phyloP scores from a whole-genome alignment of 495 filamentous ascomycete species.

The Aspergillus egyptiacus region DNA sequence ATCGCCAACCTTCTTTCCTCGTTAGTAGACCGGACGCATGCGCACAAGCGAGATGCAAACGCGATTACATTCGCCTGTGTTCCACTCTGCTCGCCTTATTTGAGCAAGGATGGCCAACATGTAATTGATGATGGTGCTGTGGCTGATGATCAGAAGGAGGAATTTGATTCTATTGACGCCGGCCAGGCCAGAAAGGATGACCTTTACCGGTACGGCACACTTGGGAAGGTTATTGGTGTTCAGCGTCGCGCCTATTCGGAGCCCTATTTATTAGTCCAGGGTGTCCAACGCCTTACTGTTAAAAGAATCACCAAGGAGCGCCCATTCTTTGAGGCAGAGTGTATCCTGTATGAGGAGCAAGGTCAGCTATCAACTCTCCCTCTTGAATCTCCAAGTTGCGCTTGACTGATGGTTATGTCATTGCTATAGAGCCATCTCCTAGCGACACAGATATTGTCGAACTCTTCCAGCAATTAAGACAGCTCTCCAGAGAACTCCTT shows the following conservation, averaged over 20 bases:
- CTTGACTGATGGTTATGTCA: conserved; percentile 17
- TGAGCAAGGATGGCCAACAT: conserved; percentile 63
- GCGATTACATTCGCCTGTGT: conserved; percentile 74
- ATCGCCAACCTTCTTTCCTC: conserved; percentile 74
- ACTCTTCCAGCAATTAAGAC: conserved; percentile 73
- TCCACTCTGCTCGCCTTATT: conserved; percentile 64
- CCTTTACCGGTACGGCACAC: conserved; percentile 68
- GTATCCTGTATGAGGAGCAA: conserved; percentile 57
- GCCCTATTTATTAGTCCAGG: conserved; percentile 78
- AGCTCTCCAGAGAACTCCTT: conserved; percentile 75
- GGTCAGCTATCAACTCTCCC: conserved; percentile 34
- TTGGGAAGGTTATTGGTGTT: conserved; percentile 77
- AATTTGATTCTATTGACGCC: conserved; percentile 47
- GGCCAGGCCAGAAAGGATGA: conserved; percentile 60
- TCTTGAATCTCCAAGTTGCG: neutral
- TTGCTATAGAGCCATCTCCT: conserved; percentile 32
- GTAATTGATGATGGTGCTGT: conserved; percentile 51
- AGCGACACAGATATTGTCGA: conserved; percentile 55
- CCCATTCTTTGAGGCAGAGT: conserved; percentile 79
- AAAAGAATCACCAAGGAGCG: conserved; percentile 69
- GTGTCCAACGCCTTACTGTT: conserved; percentile 67
- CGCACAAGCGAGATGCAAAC: conserved; percentile 56
- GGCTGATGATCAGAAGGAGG: conserved; percentile 33
- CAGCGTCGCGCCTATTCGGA: conserved; percentile 75
- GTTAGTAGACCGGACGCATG: conserved; percentile 61